phyloP scores from a whole-genome alignment of 495 filamentous ascomycete species.

The Podospora bellae-mahoneyi region DNA sequence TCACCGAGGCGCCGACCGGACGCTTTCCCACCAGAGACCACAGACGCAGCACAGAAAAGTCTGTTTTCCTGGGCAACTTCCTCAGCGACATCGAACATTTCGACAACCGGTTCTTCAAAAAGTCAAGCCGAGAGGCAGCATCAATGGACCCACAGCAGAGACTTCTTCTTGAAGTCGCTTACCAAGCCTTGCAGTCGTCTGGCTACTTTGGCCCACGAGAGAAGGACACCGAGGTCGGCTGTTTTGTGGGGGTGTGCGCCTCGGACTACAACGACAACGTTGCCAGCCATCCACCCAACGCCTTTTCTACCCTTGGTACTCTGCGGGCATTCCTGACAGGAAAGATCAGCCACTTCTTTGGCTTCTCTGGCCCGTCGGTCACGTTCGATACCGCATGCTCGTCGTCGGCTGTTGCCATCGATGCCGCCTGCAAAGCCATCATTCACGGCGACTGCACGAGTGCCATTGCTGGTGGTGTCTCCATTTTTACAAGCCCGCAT shows the following conservation, averaged over 20 bases:
- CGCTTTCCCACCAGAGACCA: no score
- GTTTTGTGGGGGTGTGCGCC: constrained; percentile 56
- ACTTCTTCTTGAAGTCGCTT: constrained; percentile 46
- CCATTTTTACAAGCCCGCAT: constrained; percentile 49
- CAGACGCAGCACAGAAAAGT: no score
- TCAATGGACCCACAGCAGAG: constrained; percentile 54
- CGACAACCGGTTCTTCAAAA: constrained; percentile 56
- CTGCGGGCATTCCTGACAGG: constrained; percentile 39
- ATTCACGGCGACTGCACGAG: constrained; percentile 31
- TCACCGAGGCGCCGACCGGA: no score
- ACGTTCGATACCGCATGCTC: constrained; percentile 54
- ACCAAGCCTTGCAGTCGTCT: constrained; percentile 49
- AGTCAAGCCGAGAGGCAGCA: constrained; percentile 43
- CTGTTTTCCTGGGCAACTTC: constrained; percentile 27
- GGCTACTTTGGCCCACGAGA: constrained; percentile 46
- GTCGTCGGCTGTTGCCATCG: constrained; percentile 48
- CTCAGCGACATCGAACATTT: constrained; percentile 28
- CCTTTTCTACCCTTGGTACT: constrained; percentile 31
- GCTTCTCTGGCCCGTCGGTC: constrained; percentile 38
- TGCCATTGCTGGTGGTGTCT: constrained; percentile 50
- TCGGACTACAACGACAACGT: constrained; percentile 36
- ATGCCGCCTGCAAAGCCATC: constrained; percentile 49
- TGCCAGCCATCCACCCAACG: constrained; percentile 28
- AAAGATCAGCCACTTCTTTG: constrained; percentile 48
- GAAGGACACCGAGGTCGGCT: constrained; percentile 13